These are phyloP conservation scores for Nelumbo lutea DNA, from an alignment of 164 flowering plant genomes.

Conservation along the genomic window DNA sequence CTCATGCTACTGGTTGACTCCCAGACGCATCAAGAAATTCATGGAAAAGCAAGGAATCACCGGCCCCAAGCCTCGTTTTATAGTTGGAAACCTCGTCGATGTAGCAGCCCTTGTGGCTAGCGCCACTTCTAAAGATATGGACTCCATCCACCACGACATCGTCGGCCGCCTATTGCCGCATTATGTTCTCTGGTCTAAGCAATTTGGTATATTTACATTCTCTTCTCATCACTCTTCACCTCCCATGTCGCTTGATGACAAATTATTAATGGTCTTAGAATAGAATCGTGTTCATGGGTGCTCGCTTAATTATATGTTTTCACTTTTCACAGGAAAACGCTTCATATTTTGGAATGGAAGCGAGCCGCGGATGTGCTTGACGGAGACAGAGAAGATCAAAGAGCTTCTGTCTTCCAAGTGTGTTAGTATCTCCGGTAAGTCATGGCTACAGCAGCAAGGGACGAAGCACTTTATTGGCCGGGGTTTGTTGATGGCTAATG, in stretches of 20 bases:
- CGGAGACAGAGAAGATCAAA: slow-evolving; percentile 68
- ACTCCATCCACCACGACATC: slow-evolving; percentile 59
- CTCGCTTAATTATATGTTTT: no score
- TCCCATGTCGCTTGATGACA: neutral
- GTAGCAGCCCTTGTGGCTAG: slow-evolving; percentile 53
- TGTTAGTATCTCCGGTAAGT: slow-evolving; percentile 62
- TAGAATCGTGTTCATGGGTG: neutral
- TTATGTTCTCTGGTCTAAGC: slow-evolving; percentile 67
- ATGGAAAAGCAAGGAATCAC: slow-evolving; percentile 92
- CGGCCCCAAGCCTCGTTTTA: slow-evolving; percentile 81
- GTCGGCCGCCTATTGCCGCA: slow-evolving; percentile 85
- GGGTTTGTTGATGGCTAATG: slow-evolving; percentile 91
- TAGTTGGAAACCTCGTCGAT: slow-evolving; percentile 71
- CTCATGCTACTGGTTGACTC: slow-evolving; percentile 62
- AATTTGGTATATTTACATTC: slow-evolving; percentile 44
- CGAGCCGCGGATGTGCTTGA: slow-evolving; percentile 86
- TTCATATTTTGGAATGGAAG: slow-evolving; percentile 81
- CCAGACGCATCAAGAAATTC: slow-evolving; percentile 67
- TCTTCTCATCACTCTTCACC: neutral
- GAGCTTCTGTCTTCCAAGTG: slow-evolving; percentile 60
- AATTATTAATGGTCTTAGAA: neutral
- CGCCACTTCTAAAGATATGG: slow-evolving; percentile 62
- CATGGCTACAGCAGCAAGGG: slow-evolving; percentile 80
- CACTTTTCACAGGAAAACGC: slow-evolving; percentile 51
- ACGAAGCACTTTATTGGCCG: slow-evolving; percentile 75